These are phyloP conservation scores for Rhododendron ferrugineum DNA, from an alignment of 148 eudicot genomes.

Conservation along the genomic window DNA sequence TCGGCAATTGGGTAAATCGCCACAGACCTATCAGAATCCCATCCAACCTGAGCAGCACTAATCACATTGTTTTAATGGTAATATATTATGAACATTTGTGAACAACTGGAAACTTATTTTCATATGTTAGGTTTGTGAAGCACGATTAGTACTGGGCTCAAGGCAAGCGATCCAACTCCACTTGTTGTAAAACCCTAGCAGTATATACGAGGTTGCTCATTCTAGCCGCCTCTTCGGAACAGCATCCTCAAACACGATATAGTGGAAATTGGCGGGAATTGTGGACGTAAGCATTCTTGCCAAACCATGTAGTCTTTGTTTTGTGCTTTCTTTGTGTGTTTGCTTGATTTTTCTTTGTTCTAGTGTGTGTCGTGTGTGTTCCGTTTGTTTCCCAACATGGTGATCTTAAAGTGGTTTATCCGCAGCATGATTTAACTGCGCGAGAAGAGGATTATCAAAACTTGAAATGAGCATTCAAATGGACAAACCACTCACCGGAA, in stretches of 20 bases:
- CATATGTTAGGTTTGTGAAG: background rate
- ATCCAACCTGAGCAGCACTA: background rate
- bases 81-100: background rate
- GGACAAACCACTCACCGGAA: slow-evolving; percentile 59
- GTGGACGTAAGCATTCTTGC: background rate
- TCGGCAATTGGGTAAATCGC: background rate
- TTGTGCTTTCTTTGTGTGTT: background rate
- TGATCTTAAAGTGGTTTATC: background rate
- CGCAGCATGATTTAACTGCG: background rate
- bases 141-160: background rate
- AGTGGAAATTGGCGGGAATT: background rate
- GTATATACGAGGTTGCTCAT: background rate
- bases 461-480: slow-evolving; percentile 1
- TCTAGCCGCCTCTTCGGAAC: background rate
- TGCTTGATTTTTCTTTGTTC: background rate
- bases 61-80: background rate
- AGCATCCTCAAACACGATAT: background rate
- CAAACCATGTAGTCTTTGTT: background rate
- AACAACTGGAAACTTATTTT: background rate
- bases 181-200: background rate
- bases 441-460: background rate
- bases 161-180: background rate
- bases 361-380: background rate
- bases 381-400: background rate
- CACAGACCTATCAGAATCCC: background rate